phyloP scores from a whole-genome alignment of 2,329 filamentous ascomycete genomes.

The Chaetothyriales sp. region DNA sequence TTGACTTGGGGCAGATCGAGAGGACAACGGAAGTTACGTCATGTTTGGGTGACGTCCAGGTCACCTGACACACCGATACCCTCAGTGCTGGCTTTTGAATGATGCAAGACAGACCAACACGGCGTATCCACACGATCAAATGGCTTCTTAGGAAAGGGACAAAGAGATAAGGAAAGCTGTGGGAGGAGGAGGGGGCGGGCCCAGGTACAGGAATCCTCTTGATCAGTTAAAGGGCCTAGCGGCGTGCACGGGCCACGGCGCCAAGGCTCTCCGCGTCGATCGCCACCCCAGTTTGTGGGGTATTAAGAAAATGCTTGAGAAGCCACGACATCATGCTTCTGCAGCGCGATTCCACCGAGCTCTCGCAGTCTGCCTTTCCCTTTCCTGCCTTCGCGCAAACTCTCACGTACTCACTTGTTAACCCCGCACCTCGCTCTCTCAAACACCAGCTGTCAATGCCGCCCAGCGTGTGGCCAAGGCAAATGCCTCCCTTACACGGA shows the following conservation, averaged over 20 bases:
- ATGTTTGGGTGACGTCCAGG: slow-evolving; percentile 2
- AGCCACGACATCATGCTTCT: neutral
- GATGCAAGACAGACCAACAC: neutral
- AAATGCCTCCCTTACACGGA: neutral
- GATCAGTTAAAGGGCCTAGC: neutral
- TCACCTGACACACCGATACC: neutral
- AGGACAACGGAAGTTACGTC: slow-evolving; percentile 6
- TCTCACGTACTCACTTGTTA: neutral
- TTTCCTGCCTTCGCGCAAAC: neutral
- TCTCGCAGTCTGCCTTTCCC: too few species aligned
- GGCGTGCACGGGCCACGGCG: neutral
- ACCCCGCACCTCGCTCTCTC: neutral
- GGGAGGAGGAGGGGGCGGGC: neutral
- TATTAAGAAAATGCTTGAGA: neutral
- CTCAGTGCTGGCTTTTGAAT: neutral
- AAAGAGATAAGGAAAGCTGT: neutral
- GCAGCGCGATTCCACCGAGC: neutral
- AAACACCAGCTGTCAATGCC: neutral
- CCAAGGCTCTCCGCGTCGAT: neutral
- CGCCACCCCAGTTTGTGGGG: neutral
- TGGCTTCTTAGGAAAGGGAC: neutral
- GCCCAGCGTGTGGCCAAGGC: neutral
- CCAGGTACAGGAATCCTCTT: neutral
- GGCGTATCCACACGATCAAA: neutral
- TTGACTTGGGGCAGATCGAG: neutral